phyloP scores from a whole-genome alignment of 1,284 basidiomycete genomes.

The Cutaneotrichosporon spelunceum region DNA sequence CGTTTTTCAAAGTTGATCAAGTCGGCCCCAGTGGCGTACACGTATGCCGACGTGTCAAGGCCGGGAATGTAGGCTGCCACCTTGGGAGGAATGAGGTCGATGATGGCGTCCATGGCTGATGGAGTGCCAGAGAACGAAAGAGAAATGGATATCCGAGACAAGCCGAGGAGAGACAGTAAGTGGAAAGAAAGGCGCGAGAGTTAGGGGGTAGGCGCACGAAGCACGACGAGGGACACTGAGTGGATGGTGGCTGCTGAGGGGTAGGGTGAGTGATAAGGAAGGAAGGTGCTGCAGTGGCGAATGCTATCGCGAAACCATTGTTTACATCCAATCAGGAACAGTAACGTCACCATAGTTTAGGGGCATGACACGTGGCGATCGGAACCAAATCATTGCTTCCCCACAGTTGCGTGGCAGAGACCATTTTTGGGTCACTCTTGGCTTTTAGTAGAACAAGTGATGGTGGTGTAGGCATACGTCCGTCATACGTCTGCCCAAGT shows the following conservation, averaged over 20 bases:
- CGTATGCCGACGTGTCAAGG: conserved; percentile 26
- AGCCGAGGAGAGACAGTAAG: neutral
- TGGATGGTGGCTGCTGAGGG: neutral
- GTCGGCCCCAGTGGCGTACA: conserved; percentile 29
- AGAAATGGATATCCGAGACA: neutral
- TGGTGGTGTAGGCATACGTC: too few species aligned
- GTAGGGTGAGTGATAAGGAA: neutral
- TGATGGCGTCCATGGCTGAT: conserved; percentile 17
- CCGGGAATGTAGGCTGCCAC: conserved; percentile 19
- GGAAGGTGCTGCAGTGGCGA: neutral
- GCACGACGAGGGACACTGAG: neutral
- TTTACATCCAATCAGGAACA: neutral
- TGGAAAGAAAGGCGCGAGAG: conserved; percentile 12
- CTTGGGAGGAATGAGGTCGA: conserved; percentile 26
- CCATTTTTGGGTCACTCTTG: too few species aligned
- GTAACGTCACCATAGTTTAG: neutral
- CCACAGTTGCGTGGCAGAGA: neutral
- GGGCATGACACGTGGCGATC: neutral
- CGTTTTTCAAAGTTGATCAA: conserved; percentile 60
- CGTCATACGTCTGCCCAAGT: too few species aligned
- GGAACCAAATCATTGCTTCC: neutral
- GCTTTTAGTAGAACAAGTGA: too few species aligned
- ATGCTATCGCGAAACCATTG: neutral
- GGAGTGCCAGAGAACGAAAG: neutral
- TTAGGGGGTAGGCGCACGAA: neutral